Evolutionary conservation across 768 basidiomycete species (phyloP), one percentile per base, ranked within the genome.

Genomic region (Coprinopsis cinerea): DNA sequence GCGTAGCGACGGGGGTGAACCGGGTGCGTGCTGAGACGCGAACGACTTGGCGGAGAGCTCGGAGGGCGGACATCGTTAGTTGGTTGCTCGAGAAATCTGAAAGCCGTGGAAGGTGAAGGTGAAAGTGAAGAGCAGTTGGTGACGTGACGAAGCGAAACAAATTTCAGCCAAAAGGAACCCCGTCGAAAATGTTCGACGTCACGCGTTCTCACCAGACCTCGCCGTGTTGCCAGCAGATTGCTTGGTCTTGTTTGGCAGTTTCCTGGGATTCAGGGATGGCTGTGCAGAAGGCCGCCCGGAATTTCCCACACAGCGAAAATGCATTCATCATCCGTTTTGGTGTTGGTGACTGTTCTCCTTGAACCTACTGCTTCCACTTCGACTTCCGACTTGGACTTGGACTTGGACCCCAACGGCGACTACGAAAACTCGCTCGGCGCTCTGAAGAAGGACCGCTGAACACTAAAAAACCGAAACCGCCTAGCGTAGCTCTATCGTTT

Each of bases 61-160:
- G 81, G 44, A 81, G 55, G 47, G 78, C 72, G 66, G 83, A 85
- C 85, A 87, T 86, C 7, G 20, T 46, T n/a, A n/a, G n/a, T n/a
- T n/a, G n/a, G n/a, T n/a, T n/a, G n/a, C n/a, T n/a, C n/a, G n/a
- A n/a, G n/a, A n/a, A 14, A 25, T 26, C 14, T 18, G 6, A 39
- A 35, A 26, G n/a, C 2, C 25, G 18, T 9, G 3, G n/a, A 15
- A 32, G 42, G 42, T 43, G 14, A 27, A 10, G 22, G 27, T 7
- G 28, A 32, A 11, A 18, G 44, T n/a, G 26, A 25, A 24, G 23
- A 43, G 9, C 10, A 10, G 41, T n/a, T n/a, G n/a, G n/a, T 43
- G 44, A 30, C 27, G 27, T 43, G 20, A 9, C 30, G 20, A 32
- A 45, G 4, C n/a, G 27, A 32, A 26, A 34, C 30, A n/a, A 43